Percentiles rank a stretch among this genome's conserved stretches.
These are phyloP conservation scores for Fusarium sp. DNA, from an alignment of 2,329 filamentous ascomycete species.

Conservation along the genomic window DNA sequence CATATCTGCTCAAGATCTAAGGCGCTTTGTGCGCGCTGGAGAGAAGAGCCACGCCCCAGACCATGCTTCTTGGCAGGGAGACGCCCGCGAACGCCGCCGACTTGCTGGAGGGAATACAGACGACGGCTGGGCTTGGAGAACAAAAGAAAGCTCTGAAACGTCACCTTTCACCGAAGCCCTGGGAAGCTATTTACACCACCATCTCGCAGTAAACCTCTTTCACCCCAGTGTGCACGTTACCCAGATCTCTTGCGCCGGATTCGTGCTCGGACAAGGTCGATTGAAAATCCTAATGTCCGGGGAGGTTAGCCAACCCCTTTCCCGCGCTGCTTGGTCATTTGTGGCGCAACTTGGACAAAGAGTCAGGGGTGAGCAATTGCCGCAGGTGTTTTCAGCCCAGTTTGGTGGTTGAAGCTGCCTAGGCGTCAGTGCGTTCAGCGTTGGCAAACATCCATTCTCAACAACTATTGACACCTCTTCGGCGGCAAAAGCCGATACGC, in stretches of 20 bases:
- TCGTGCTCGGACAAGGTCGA: constrained; percentile 65
- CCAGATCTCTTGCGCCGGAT: constrained; percentile 68
- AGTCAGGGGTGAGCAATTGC: constrained; percentile 47
- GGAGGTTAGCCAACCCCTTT: constrained; percentile 50
- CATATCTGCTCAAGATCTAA: constrained; percentile 62
- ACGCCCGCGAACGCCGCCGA: constrained; percentile 57
- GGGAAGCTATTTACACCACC: constrained; percentile 62
- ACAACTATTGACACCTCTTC: background rate
- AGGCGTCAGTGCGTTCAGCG: background rate
- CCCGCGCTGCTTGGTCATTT: constrained; percentile 55
- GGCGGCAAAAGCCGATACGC: background rate
- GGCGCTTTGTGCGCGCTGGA: constrained; percentile 60
- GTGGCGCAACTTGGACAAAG: constrained; percentile 54
- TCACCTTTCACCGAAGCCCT: constrained; percentile 65
- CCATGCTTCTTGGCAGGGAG: constrained; percentile 48
- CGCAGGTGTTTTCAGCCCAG: constrained; percentile 43
- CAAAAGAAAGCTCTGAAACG: constrained; percentile 30
- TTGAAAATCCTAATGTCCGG: constrained; percentile 60
- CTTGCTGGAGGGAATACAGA: constrained; percentile 62
- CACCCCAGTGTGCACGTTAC: constrained; percentile 66
- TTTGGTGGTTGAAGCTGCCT: constrained; percentile 25
- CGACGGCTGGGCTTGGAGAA: constrained; percentile 66
- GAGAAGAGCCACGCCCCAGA: constrained; percentile 27
- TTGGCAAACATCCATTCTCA: background rate
- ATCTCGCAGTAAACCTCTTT: constrained; percentile 67